phyloP scores from a whole-genome alignment of 2,329 filamentous ascomycete species.

The Shiraia sp. region DNA sequence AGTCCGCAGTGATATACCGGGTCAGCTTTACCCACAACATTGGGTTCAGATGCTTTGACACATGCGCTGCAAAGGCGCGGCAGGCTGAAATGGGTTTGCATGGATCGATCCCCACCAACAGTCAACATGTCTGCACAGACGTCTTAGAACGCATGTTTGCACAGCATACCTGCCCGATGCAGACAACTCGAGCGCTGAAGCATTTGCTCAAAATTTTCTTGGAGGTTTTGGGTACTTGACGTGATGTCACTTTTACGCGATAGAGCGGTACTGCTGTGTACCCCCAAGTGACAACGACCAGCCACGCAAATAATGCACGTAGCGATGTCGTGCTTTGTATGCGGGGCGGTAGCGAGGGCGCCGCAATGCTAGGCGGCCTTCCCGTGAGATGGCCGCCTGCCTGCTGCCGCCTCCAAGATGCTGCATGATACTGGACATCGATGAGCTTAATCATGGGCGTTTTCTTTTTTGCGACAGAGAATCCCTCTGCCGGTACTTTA shows the following conservation, averaged over 20 bases:
- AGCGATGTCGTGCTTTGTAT: constrained; percentile 43
- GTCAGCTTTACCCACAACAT: constrained; percentile 24
- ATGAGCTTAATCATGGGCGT: constrained; percentile 12
- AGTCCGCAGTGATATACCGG: constrained; percentile 28
- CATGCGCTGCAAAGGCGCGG: constrained; percentile 18
- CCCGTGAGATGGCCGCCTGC: constrained; percentile 28
- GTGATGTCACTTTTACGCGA: constrained; percentile 26
- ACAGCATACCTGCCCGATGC: constrained; percentile 13
- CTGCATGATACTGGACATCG: constrained; percentile 28
- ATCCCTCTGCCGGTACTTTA: constrained; percentile 11
- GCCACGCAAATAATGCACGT: constrained; percentile 35
- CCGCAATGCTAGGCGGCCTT: constrained; percentile 32
- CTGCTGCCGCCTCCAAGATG: constrained; percentile 26
- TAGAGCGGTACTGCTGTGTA: constrained; percentile 35
- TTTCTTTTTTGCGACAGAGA: constrained; percentile 7
- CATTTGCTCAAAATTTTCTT: constrained; percentile 8
- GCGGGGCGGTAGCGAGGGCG: constrained; percentile 32
- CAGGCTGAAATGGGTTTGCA: constrained; percentile 27
- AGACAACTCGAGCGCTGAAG: constrained; percentile 3
- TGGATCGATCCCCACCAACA: constrained; percentile 23
- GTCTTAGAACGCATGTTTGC: constrained; percentile 37
- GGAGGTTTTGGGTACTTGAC: constrained; percentile 9
- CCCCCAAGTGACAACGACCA: constrained; percentile 29
- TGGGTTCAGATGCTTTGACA: constrained; percentile 19
- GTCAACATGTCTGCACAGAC: constrained; percentile 24